These are phyloP conservation scores for Tylopilus rubrobrunneus DNA, from an alignment of 768 basidiomycete species.

Conservation along the genomic window DNA sequence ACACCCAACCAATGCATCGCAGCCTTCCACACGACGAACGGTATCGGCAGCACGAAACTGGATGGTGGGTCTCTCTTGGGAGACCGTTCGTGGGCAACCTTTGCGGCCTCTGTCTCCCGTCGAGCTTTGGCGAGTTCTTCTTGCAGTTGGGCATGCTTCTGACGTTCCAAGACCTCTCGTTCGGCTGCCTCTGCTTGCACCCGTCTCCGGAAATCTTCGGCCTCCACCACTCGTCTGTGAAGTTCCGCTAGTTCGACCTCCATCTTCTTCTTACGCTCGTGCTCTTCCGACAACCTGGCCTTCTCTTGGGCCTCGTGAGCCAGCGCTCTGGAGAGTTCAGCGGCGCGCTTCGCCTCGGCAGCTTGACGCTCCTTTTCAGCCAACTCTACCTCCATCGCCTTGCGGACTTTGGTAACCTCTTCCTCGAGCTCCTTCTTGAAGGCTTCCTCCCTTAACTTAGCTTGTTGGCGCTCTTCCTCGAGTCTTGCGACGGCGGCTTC, in stretches of 20 bases:
- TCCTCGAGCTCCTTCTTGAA: slow-evolving; percentile 26
- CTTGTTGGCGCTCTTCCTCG: slow-evolving; percentile 26
- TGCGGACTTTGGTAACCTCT: slow-evolving; percentile 24
- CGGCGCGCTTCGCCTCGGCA: slow-evolving; percentile 25
- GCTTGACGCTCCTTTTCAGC: slow-evolving; percentile 21
- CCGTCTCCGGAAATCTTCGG: slow-evolving; percentile 26
- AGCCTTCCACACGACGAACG: slow-evolving; percentile 33
- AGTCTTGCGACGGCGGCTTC: slow-evolving; percentile 23
- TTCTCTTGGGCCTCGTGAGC: slow-evolving; percentile 29
- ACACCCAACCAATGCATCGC: slow-evolving; percentile 32
- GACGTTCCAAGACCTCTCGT: slow-evolving; percentile 25
- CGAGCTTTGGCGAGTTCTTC: slow-evolving; percentile 29
- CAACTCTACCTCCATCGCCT: slow-evolving; percentile 19
- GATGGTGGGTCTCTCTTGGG: slow-evolving; percentile 29
- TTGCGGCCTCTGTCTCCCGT: slow-evolving; percentile 25
- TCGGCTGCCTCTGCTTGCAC: slow-evolving; percentile 28
- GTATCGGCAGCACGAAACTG: slow-evolving; percentile 29
- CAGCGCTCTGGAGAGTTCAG: slow-evolving; percentile 24
- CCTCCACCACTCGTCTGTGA: slow-evolving; percentile 23
- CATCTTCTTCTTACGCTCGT: slow-evolving; percentile 25
- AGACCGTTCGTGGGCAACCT: slow-evolving; percentile 21
- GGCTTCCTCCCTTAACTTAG: slow-evolving; percentile 20
- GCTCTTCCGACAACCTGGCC: slow-evolving; percentile 27
- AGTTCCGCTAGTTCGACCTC: slow-evolving; percentile 27
- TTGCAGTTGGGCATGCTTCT: slow-evolving; percentile 26